Evolutionary conservation across 225 moss, liverwort and hornwort species (phyloP).

Genomic region (Polytrichum commune): DNA sequence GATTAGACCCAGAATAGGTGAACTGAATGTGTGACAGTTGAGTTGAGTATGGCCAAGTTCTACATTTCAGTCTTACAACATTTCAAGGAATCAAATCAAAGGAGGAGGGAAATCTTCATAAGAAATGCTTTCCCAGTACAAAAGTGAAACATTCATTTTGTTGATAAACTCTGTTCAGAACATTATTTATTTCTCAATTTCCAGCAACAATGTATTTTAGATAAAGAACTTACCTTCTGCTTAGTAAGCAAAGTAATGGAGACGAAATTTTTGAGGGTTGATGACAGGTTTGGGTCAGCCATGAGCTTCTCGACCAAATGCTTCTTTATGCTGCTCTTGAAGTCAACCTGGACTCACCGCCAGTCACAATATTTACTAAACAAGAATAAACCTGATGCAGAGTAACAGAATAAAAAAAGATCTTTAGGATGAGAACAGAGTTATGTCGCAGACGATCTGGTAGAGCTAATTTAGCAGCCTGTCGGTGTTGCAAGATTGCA

Average conservation of each 20-base stretch:
- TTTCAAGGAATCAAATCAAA: not conserved
- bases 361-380: not conserved
- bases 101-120: too few relatives aligned
- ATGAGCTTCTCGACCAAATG: slow-evolving; percentile 42
- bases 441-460: too few relatives aligned
- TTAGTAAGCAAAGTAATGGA: slow-evolving; percentile 43
- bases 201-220: too few relatives aligned
- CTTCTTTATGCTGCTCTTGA: slow-evolving; percentile 47
- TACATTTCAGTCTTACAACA: not conserved
- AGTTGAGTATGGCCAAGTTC: not conserved
- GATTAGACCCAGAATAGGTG: too few relatives aligned
- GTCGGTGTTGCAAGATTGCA: too few relatives aligned
- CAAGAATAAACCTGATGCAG: not conserved
- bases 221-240: slow-evolving; percentile 35
- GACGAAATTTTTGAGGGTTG: slow-evolving; percentile 34
- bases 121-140: too few relatives aligned
- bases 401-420: not conserved
- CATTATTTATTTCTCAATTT: too few relatives aligned
- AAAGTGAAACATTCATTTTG: too few relatives aligned
- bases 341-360: slow-evolving; percentile 28
- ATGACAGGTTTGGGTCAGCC: slow-evolving; percentile 49
- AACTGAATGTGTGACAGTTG: too few relatives aligned
- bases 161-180: too few relatives aligned
- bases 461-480: too few relatives aligned
- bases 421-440: not conserved